Base-by-base conservation (phyloP, 2,329 filamentous ascomycete species). In the Knoxdaviesia capensis region DNA sequence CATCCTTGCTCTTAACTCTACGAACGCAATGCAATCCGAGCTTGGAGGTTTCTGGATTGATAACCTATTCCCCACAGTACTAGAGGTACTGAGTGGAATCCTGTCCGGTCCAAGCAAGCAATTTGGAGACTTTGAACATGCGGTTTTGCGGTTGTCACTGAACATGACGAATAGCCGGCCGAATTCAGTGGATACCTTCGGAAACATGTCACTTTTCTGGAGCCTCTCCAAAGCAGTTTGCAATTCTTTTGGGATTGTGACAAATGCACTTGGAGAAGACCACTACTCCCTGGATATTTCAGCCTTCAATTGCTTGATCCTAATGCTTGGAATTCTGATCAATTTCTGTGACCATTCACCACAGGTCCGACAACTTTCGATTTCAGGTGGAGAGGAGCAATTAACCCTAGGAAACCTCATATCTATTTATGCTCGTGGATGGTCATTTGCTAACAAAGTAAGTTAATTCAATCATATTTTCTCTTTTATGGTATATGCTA, bases 131-230 rank as follows among this genome's bases (percentile, higher is more conserved):
- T 50, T 65, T 6, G 61, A 63, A 39, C 61, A 55, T 32, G 56
- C 74, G 11, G 59, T 74, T 31, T 62, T 88, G 39, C 75, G 82
- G 44, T 67, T 94, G 4, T 77, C 83, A 34, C 69, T 94, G 47
- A 93, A 93, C 51, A 68, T 87, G 40, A 90, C 86, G 6, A 94
- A 94, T 60, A 83, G 85, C 50, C 81, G 82, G 46, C 60, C 70
- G 0, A 63, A 65, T 9, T 75, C 83, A 8, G 85, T 82, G 36
- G 68, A 73, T 31, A 62, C 72, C 3, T 85, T 93, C 51, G 69
- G 79, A 31, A 64, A 71, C n/a, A 65, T 66, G 41, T 63, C 64
- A 6, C 59, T 80, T 7, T 62, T 76, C 44, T 54, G 62, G 35
- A 51, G 57, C 44, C 54, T 77, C 9, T 64, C 65, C 2, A 53